Conservation (phyloP, 2,329 filamentous ascomycete species). For the Beauveria asiatica region DNA sequence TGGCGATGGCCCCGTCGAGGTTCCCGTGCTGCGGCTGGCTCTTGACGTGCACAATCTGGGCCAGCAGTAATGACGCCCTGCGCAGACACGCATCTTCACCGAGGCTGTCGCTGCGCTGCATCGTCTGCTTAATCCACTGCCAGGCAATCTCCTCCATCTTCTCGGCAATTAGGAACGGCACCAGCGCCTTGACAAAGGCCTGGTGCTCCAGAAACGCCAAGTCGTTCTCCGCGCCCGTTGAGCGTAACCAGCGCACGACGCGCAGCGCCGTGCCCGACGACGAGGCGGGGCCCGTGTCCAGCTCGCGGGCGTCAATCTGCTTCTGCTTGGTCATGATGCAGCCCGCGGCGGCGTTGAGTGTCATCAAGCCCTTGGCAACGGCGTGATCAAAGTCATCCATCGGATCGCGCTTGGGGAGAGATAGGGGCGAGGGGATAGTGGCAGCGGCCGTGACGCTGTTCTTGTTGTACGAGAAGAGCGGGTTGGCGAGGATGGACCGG, state of each 20-base stretch:
- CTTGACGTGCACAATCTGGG: constrained; percentile 34
- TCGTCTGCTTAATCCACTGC: constrained; percentile 41
- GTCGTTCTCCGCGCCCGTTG: constrained; percentile 38
- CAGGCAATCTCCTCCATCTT: constrained; percentile 42
- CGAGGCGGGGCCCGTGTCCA: constrained; percentile 24
- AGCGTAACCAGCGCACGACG: constrained; percentile 45
- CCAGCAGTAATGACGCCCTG: constrained; percentile 23
- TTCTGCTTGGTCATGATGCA: constrained; percentile 41
- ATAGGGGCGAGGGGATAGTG: background rate
- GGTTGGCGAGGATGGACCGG: constrained; percentile 48
- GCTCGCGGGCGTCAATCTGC: constrained; percentile 27
- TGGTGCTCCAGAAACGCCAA: constrained; percentile 36
- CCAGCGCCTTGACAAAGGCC: constrained; percentile 31
- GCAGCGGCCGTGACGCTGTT: background rate
- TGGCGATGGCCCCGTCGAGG: constrained; percentile 41
- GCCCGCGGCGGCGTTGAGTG: constrained; percentile 41
- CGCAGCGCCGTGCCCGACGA: constrained; percentile 37
- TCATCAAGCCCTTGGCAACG: constrained; percentile 49
- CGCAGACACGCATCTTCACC: constrained; percentile 15
- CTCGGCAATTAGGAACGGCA: constrained; percentile 45
- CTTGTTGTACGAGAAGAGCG: constrained; percentile 38
- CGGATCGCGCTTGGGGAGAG: constrained; percentile 29
- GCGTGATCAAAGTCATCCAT: constrained; percentile 50
- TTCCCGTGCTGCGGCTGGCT: constrained; percentile 30
- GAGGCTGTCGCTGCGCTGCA: constrained; percentile 19